Evolutionary conservation across 148 eudicot species (phyloP).

Genomic region (Silene latifolia): DNA sequence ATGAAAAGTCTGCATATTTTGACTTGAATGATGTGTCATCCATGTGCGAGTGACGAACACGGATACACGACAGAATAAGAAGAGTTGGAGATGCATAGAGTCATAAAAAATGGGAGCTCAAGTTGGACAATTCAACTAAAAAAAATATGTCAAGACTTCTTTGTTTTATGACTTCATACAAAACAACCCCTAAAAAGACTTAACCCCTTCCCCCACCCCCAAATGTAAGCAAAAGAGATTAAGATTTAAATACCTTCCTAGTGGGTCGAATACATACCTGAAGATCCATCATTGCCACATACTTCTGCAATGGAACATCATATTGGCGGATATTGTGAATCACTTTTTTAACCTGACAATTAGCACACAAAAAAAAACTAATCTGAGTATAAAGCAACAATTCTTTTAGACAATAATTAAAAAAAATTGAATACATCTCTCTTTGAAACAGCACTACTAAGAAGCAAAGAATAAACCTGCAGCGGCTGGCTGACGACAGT

Average conservation of each 20-base stretch:
- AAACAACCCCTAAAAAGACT: neutral
- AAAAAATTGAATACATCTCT: no score
- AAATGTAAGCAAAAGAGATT: neutral
- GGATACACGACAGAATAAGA: no score
- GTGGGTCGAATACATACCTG: constrained; percentile 44
- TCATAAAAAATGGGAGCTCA: neutral
- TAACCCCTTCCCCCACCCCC: neutral
- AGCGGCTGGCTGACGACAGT: constrained; percentile 62
- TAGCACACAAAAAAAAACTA: neutral
- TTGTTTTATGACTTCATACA: neutral
- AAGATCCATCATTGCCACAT: constrained; percentile 99
- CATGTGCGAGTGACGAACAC: no score
- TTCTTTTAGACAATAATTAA: neutral
- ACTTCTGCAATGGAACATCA: constrained; percentile 82
- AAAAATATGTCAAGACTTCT: neutral
- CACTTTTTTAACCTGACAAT: constrained; percentile 77
- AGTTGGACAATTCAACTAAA: neutral
- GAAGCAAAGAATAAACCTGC: constrained; percentile 46
- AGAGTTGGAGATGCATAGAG: no score
- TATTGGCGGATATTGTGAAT: constrained; percentile 84
- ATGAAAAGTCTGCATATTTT: no score
- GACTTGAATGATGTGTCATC: no score
- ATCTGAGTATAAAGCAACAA: neutral
- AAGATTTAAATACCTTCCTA: neutral
- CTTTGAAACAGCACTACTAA: no score